Base-by-base conservation (phyloP, 2,329 filamentous ascomycete genomes). In the Ophiostoma pallidulum region DNA sequence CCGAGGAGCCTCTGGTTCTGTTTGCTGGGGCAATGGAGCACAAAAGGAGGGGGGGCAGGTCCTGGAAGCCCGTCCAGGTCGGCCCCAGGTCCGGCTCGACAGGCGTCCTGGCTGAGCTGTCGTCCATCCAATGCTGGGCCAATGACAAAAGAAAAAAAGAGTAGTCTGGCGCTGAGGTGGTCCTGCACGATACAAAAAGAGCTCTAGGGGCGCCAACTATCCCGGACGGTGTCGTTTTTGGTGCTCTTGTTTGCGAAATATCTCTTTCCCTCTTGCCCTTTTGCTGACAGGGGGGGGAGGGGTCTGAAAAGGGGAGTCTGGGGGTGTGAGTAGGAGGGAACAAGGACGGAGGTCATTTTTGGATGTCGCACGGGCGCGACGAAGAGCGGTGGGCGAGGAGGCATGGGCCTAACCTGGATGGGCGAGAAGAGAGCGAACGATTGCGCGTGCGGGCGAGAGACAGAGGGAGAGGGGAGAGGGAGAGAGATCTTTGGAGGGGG, bases 261-360 rank as follows among this genome's bases (percentile, higher is more conserved):
- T 45, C 24, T 28, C 43, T 45, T 24, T 45, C 22, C 13, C 9
- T 28, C 22, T 43, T 35, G 16, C 29, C 41, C 35, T 20, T 33
- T 20, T 33, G 33, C 24, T 16, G 20, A 29, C 33, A 45, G n/a
- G 29, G 24, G 14, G 28, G 47, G 41, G 40, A 51, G 41, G 49
- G 44, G 22, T 36, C n/a, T 14, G 31, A 28, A 19, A 39, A 40
- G 43, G 51, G 42, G 41, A 48, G 49, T 49, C 41, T 53, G 49
- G 51, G 47, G 48, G 40, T 43, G 42, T 26, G 38, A 31, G 37
- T n/a, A n/a, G n/a, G n/a, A n/a, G n/a, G n/a, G n/a, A n/a, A n/a
- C n/a, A n/a, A 35, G 35, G 28, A 44, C 35, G 36, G 41, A 38
- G 41, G 36, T 22, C 19, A 43, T 38, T 38, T 33, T 32, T 41